Evolutionary conservation across 257 asterid genomes (phyloP), one percentile per base, ranked within the genome.

Genomic region (Datura wrightii): DNA sequence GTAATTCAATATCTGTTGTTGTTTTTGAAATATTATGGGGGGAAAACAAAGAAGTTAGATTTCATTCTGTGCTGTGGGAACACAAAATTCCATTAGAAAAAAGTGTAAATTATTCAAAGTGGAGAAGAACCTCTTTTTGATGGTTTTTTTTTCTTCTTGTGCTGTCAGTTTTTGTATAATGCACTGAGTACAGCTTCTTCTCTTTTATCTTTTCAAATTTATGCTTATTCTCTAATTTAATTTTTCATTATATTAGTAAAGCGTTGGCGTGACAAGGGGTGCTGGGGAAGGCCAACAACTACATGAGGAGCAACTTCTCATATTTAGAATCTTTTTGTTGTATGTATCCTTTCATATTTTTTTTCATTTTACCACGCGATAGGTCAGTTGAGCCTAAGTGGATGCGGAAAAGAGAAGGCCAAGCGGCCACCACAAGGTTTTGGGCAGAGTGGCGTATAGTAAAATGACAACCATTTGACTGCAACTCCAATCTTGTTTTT

Each of bases 31-130:
- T 13, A 37, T 34, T 52, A 78, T 52, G 55, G 46, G 15, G 44
- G n/a, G 1, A 31, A 58, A 69, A 48, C 80, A 79, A 84, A 50
- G 56, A 53, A 18, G 56, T 76, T 69, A 55, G 41, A 76, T 74
- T 79, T 62, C 55, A 84, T 83, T 16, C 53, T 86, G 80, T 85
- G 63, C 82, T 83, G 44, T 70, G 83, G 89, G 83, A 86, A 87
- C 85, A 86, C 84, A 80, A 41, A 78, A 15, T 78, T 52, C 48
- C 65, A 78, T 34, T 52, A 52, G 82, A 53, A 41, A 70, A 13
- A 34, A 8, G 3, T 78, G 82, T 78, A 78, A 78, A 78, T 52
- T 78, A 34, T 53, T 5, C 82, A 16, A 34, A 78, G 63, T 2
- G 82, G 82, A 15, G 63, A 52, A 24, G 63, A 78, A 50, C 82